These are phyloP conservation scores for Arabidopsis thaliana DNA, from an alignment of 345 rosid species.

Conservation along the genomic window DNA sequence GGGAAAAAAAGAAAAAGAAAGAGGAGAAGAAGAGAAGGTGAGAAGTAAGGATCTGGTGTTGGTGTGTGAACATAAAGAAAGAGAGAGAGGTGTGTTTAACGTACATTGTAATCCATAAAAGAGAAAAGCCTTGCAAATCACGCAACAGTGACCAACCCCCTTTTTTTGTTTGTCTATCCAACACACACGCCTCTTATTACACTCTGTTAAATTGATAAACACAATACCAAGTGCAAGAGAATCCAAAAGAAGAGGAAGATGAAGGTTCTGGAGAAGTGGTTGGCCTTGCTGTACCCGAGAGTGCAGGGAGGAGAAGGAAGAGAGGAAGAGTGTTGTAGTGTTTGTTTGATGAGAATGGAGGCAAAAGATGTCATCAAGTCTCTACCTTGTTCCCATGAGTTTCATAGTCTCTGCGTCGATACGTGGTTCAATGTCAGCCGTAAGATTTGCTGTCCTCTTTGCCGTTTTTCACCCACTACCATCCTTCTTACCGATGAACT, in stretches of 20 bases:
- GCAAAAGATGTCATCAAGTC: conserved; percentile 49
- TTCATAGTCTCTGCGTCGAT: conserved; percentile 68
- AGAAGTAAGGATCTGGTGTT: conserved; percentile 45
- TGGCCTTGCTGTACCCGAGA: conserved; percentile 38
- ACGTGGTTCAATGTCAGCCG: conserved; percentile 64
- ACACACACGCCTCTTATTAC: conserved; percentile 27
- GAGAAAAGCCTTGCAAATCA: conserved; percentile 37
- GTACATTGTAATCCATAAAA: conserved; percentile 40
- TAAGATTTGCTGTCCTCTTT: conserved; percentile 70
- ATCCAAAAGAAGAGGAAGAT: conserved; percentile 16
- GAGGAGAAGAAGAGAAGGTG: conserved; percentile 37
- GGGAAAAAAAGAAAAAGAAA: background rate
- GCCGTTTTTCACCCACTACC: conserved; percentile 57
- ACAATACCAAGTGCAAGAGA: background rate
- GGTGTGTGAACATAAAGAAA: conserved; percentile 40
- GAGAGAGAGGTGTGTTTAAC: conserved; percentile 38
- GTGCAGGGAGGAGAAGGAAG: conserved; percentile 7
- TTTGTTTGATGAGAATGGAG: conserved; percentile 64
- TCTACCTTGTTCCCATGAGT: conserved; percentile 74
- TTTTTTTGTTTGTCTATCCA: conserved; percentile 2
- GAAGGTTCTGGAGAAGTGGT: conserved; percentile 41
- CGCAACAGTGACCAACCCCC: conserved; percentile 41
- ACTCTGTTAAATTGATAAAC: conserved; percentile 37
- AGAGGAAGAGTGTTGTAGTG: conserved; percentile 61
- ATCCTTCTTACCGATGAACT: conserved; percentile 59